These are phyloP conservation scores for Hypholoma fasciculare DNA, from an alignment of 768 basidiomycete species.

Conservation along the genomic window DNA sequence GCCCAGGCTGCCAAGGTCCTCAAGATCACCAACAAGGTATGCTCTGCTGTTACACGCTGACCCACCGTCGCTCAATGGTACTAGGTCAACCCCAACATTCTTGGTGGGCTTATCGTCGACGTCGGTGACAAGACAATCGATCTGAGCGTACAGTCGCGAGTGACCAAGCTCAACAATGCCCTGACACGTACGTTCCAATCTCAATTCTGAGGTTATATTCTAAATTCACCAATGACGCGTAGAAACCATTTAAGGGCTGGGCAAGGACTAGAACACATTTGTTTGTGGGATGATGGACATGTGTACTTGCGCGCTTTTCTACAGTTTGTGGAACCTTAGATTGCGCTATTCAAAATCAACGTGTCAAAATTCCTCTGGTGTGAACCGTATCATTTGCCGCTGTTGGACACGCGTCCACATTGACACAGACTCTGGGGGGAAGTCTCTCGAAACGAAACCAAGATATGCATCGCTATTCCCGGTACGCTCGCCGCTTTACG, in stretches of 20 bases:
- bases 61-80: background rate
- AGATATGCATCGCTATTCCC: background rate
- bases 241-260: constrained; percentile 39
- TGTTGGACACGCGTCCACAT: background rate
- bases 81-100: constrained; percentile 87
- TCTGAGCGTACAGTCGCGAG: constrained; percentile 89
- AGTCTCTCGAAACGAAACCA: background rate
- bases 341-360: constrained; percentile 16
- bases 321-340: constrained; percentile 14
- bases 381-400: background rate
- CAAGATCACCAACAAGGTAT: constrained; percentile 89
- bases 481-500: background rate
- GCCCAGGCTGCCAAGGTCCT: constrained; percentile 86
- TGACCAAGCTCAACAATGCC: constrained; percentile 91
- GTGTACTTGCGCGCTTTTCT: background rate
- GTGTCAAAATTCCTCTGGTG: background rate
- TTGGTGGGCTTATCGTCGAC: constrained; percentile 94
- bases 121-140: constrained; percentile 99
- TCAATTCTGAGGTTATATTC: background rate
- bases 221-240: background rate
- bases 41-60: constrained; percentile 14
- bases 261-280: background rate
- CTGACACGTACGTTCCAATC: constrained; percentile 65
- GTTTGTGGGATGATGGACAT: background rate
- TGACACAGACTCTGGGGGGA: background rate